Evolutionary conservation across 768 basidiomycete species (phyloP).

Genomic region (Tricholoma bakamatsutake): DNA sequence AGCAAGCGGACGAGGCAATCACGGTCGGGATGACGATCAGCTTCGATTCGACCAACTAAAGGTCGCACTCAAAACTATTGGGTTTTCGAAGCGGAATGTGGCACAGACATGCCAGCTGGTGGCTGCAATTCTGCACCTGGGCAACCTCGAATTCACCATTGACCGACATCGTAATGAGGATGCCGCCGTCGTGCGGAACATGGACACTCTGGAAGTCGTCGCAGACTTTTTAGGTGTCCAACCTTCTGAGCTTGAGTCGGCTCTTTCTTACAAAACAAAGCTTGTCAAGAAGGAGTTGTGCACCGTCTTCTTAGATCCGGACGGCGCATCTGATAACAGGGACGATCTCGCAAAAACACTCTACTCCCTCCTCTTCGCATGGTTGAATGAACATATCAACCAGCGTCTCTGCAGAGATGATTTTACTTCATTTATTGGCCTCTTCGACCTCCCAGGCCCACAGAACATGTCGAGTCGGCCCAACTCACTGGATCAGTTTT

Average conservation of each 20-base stretch:
- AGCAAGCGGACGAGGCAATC: constrained; percentile 34
- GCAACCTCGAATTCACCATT: constrained; percentile 88
- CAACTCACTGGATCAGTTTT: constrained; percentile 95
- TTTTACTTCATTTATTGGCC: constrained; percentile 85
- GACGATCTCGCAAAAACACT: constrained; percentile 93
- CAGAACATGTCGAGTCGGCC: constrained; percentile 84
- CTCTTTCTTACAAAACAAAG: constrained; percentile 88
- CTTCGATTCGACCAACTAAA: constrained; percentile 91
- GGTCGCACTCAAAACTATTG: constrained; percentile 87
- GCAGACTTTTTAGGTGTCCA: constrained; percentile 90
- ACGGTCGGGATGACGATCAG: constrained; percentile 73
- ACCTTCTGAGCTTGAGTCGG: constrained; percentile 62
- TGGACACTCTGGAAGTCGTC: constrained; percentile 74
- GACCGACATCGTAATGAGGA: constrained; percentile 85
- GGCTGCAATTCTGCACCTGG: constrained; percentile 93
- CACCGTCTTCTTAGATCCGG: constrained; percentile 92
- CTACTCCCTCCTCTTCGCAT: constrained; percentile 91
- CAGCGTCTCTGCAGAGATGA: constrained; percentile 92
- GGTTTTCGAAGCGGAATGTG: constrained; percentile 90
- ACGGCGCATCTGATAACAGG: constrained; percentile 87
- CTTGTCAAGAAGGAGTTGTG: constrained; percentile 95
- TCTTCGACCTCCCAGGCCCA: constrained; percentile 91
- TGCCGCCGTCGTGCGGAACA: constrained; percentile 86
- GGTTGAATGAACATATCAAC: constrained; percentile 96
- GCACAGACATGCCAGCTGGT: constrained; percentile 93